A percentile compares a stretch with the other conserved stretches of the same genome.
Evolutionary conservation across 2,329 filamentous ascomycete species (phyloP).

Genomic region (Ceratocystis albifundus): DNA sequence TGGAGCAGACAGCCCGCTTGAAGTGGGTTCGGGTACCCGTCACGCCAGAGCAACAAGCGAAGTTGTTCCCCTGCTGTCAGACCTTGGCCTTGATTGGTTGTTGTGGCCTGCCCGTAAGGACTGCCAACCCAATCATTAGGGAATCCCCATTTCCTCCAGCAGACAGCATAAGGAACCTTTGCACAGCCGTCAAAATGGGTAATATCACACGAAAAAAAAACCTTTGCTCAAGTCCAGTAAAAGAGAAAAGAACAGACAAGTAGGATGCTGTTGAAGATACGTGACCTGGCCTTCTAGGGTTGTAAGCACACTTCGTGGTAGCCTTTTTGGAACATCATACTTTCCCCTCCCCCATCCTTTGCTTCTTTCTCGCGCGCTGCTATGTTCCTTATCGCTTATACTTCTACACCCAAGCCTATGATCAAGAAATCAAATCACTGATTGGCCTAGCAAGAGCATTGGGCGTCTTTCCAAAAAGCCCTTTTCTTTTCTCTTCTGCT

Average conservation of each 20-base stretch:
- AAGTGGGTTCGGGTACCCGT: conserved; percentile 5
- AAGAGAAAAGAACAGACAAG: not conserved
- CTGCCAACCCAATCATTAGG: not conserved
- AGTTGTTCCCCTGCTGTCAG: conserved; percentile 7
- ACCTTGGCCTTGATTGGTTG: not conserved
- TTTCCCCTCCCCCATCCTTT: not conserved
- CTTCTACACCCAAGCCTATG: not conserved
- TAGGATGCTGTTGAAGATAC: not conserved
- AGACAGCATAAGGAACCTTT: conserved; percentile 5
- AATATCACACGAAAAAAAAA: not conserved
- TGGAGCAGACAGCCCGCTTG: not conserved
- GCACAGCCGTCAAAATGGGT: not conserved
- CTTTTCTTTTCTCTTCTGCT: not conserved
- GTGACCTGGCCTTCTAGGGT: too few relatives aligned
- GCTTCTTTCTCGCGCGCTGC: not conserved
- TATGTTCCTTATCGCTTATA: too few relatives aligned
- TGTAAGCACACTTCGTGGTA: too few relatives aligned
- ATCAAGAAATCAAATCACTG: not conserved
- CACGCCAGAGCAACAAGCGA: conserved; percentile 10
- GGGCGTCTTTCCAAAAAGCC: not conserved
- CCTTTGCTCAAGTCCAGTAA: not conserved
- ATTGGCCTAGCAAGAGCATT: not conserved
- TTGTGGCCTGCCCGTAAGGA: not conserved
- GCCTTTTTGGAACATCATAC: not conserved
- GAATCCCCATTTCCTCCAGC: not conserved